Evolutionary conservation across 2,329 filamentous ascomycete species (phyloP), one percentile per base, ranked within the genome.

Genomic region (Colletotrichum euphorbiae): DNA sequence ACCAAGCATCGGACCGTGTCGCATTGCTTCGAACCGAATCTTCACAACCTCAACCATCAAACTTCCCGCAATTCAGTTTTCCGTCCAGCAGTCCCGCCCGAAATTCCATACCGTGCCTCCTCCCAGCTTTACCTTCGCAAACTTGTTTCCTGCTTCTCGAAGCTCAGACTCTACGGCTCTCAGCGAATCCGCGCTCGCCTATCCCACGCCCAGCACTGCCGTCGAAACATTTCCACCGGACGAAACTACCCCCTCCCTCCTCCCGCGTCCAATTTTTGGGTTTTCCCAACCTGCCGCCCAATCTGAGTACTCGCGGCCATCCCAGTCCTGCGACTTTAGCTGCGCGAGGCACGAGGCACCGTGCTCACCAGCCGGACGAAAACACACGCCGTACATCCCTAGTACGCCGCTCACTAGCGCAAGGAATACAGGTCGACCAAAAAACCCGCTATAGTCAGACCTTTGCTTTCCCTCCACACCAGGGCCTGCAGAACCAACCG

Each of bases 271-370:
- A 65, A 45, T 59, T 52, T 68, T 59, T 54, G 61, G 48, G 46
- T 65, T 64, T 54, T 48, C 65, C 40, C 65, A 13, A 59, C 54
- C 65, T 59, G 61, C 65, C 65, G 65, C 61, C 61, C 40, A 59
- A 59, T 55, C 46, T 42, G 54, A 54, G 45, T 68, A 54, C 61
- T 45, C 54, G 52, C 59, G 48, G 54, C 61, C 40, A 65, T 68
- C 65, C 65, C 54, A 65, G 65, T 68, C 65, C 61, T 68, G 65
- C 65, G 61, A 68, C 65, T 68, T 45, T 54, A 65, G 65, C 65
- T 59, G 65, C 65, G 65, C 61, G 65, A 68, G 54, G 50, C 65
- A 65, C 40, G 61, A 65, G 42, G 65, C 61, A 68, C 65, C 61
- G 65, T 68, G 65, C 65, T 59, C 65, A 31, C 19, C 46, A 45